Base-by-base conservation (phyloP, 306 rosid genomes). In the Dryas alaskensis region DNA sequence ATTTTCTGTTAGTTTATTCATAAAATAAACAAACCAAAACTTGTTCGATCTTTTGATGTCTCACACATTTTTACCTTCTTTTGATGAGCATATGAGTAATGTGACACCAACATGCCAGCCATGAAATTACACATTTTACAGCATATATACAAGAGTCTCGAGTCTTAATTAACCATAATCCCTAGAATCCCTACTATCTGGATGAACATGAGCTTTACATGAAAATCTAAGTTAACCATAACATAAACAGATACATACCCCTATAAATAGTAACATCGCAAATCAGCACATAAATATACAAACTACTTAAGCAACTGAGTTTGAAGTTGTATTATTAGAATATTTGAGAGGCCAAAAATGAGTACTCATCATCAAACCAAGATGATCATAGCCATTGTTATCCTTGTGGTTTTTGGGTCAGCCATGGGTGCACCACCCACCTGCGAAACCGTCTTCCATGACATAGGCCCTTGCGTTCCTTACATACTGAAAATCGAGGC, bases 31-130 rank as follows among this genome's bases (percentile, higher is more conserved):
- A 31, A 31, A 31, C 37, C 37, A 31, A 31, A 31, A 31, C 2
- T 31, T 31, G 37, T 31, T 31, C 22, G 22, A 22, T 22, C 37
- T 31, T 31, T 31, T 31, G 37, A 31, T 31, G 37, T 31, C 37
- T 1, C 37, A 31, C 31, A 25, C 10, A 1, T 4, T 25, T 25
- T 22, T 58, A 22, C 37, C 19, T 58, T 58, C 62, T 4, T 10
- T 58, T 10, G 7, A 58, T 4, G 54, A 13, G 54, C 54, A 50
- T 50, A 13, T 31, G 37, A 50, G 6, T 13, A 12, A 16, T 50
- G 54, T 50, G 54, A 47, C 51, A 47, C 90, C 90, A 44, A 5
- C 6, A 11, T 52, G 37, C 90, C 90, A 55, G 9, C 14, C 39
- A 19, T 55, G 37, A 1, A 47, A 47, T 31, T 31, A 55, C 17